Conservation (phyloP, 345 rosid species). For the Salix exigua region DNA sequence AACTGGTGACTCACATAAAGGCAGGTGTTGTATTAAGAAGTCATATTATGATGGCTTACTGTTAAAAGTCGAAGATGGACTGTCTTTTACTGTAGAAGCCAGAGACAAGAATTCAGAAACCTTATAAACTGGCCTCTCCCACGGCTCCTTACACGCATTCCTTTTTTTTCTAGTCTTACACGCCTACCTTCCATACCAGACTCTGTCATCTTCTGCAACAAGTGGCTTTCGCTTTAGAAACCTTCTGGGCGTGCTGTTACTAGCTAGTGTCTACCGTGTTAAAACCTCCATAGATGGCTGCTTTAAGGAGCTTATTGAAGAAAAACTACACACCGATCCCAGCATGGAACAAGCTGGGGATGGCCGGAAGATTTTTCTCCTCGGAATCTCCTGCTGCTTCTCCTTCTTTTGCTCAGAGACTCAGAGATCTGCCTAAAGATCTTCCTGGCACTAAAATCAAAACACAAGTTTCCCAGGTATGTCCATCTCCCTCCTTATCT, state of each 20-base stretch:
- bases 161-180: no score
- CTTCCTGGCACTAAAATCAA: constrained; percentile 63
- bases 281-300: constrained; percentile 42
- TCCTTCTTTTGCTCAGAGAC: constrained; percentile 55
- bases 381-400: constrained; percentile 31
- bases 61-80: not conserved
- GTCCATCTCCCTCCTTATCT: not conserved
- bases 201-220: not conserved
- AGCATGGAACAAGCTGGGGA: constrained; percentile 13
- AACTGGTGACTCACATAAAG: no score
- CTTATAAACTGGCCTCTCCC: not conserved
- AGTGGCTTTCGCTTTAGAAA: not conserved
- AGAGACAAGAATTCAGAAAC: not conserved
- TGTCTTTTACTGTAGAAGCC: not conserved
- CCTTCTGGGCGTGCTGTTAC: not conserved
- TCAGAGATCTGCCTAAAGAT: constrained; percentile 69
- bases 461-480: constrained; percentile 59
- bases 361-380: constrained; percentile 38
- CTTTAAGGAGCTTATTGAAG: constrained; percentile 37
- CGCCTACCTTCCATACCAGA: not conserved
- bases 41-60: no score
- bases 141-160: not conserved
- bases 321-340: constrained; percentile 24
- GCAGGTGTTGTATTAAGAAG: no score
- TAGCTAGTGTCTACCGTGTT: not conserved